Conservation (phyloP, 768 basidiomycete genomes). For the Strobilomyces confusus region DNA sequence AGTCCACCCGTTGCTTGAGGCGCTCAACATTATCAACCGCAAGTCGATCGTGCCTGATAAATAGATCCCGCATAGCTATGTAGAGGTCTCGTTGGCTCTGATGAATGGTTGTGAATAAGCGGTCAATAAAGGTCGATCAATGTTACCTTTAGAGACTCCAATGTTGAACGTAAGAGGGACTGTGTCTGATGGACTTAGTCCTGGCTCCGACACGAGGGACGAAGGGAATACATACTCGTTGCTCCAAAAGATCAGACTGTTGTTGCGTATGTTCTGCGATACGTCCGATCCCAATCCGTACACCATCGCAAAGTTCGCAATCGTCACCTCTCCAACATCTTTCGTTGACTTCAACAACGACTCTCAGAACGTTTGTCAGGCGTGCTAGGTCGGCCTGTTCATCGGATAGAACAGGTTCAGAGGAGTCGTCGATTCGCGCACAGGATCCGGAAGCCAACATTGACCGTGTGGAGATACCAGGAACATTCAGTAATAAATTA, state of each 20-base stretch:
- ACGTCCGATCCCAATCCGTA: conserved; percentile 69
- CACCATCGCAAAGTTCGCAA: conserved; percentile 77
- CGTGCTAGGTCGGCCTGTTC: conserved; percentile 79
- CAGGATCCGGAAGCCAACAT: conserved; percentile 13
- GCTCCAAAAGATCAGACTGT: conserved; percentile 71
- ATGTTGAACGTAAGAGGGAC: conserved; percentile 56
- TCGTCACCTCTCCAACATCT: conserved; percentile 82
- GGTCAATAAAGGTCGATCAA: not conserved
- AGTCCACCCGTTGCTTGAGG: conserved; percentile 81
- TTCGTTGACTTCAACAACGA: conserved; percentile 73
- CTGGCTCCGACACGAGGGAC: not conserved
- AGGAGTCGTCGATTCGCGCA: conserved; percentile 9
- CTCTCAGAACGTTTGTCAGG: conserved; percentile 76
- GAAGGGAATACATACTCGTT: conserved; percentile 48
- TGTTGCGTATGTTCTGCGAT: conserved; percentile 64
- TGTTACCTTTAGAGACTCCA: conserved; percentile 73
- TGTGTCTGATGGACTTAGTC: conserved; percentile 46
- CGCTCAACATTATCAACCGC: conserved; percentile 86
- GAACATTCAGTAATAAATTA: conserved; percentile 30
- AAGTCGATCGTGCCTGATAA: conserved; percentile 83
- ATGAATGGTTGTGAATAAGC: conserved; percentile 5
- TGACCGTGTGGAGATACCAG: conserved; percentile 26
- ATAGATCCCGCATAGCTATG: conserved; percentile 80
- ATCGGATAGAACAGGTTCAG: conserved; percentile 28
- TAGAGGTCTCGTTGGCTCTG: conserved; percentile 83